Base-by-base conservation (phyloP, 1,284 basidiomycete genomes). In the Exobasidium cylindrosporum region DNA sequence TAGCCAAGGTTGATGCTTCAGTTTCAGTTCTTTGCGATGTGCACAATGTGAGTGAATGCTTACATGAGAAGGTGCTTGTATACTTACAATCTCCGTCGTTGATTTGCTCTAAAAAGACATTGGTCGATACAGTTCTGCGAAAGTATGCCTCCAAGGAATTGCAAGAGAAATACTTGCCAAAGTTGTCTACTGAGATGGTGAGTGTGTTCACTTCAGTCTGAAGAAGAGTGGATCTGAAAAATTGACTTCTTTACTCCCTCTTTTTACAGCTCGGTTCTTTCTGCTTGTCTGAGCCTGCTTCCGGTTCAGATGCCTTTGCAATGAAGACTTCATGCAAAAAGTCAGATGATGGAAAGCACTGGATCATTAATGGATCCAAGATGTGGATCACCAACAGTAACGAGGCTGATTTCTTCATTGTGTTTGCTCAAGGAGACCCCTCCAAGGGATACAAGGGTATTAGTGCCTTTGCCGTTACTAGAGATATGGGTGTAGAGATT, bases 351-450 rank as follows among this genome's bases (percentile, higher is more conserved):
- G 83, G 83, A 57, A 82, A 82, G 70, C 61, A 62, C 49, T 97
- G 89, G 85, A 84, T 92, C 31, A 81, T 97, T 65, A 95, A 94
- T 75, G 95, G 95, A 40, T 91, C 90, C 69, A 99, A 99, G 85
- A 95, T 97, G 93, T 98, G 95, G 95, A 98, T 99, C 76, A 97
- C 96, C 53, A 99, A 98, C 84, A 93, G 92, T 5, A 87, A 88
- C 66, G 95, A 99, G 82, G 96, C 96, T 4, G 93, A 93, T 60
- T 86, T 97, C 66, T 86, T 86, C 81, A 82, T 86, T 53, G 83
- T 98, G 55, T 98, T 98, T 70, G 96, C 96, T 61, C 97, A 92
- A 73, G 90, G 91, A 47, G 93, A 97, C 82, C 89, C 92, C 0
- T 89, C 86, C 71, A 93, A 94, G 81, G 95, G 96, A 0, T 98